Evolutionary conservation across 768 basidiomycete species (phyloP).

Genomic region (Glaciozyma martinii): DNA sequence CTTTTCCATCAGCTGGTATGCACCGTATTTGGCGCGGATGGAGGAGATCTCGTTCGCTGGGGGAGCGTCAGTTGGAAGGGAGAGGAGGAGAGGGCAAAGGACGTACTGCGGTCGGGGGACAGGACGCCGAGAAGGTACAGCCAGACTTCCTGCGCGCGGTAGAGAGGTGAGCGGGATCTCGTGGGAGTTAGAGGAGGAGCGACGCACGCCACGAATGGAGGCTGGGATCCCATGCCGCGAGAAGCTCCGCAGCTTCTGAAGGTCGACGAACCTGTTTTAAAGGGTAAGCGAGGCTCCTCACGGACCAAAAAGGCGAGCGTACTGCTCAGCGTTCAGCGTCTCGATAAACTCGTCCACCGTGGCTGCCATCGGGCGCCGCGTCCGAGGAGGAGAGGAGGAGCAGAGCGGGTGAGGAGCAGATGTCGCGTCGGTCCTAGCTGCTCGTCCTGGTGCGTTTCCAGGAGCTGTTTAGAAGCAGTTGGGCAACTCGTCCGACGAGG

Average conservation of each 20-base stretch:
- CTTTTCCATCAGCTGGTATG: conserved; percentile 10
- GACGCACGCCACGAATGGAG: background rate
- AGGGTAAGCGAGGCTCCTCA: background rate
- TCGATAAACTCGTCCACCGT: conserved; percentile 2
- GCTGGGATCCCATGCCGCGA: conserved; percentile 9
- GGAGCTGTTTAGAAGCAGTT: too few species aligned
- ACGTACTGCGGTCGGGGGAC: conserved; percentile 7
- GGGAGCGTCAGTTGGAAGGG: too few species aligned
- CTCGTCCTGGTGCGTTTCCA: too few species aligned
- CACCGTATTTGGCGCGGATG: conserved; percentile 7
- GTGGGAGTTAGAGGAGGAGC: too few species aligned
- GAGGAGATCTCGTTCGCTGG: conserved; percentile 8
- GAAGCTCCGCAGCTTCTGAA: conserved; percentile 3
- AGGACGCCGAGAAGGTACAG: conserved; percentile 13
- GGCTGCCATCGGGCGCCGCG: background rate
- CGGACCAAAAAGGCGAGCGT: background rate
- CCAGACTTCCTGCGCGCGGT: conserved; percentile 1
- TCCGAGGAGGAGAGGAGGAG: background rate
- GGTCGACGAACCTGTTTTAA: conserved; percentile 4
- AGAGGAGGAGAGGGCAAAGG: background rate
- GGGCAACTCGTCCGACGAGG: too few species aligned
- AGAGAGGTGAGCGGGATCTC: too few species aligned
- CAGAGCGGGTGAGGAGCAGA: background rate
- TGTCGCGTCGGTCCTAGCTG: too few species aligned
- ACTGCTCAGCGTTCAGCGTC: conserved; percentile 12